A percentile compares a stretch with the other conserved stretches of the same genome.
Evolutionary conservation across 495 filamentous ascomycete species (phyloP).

Genomic region (Daldinia decipiens): DNA sequence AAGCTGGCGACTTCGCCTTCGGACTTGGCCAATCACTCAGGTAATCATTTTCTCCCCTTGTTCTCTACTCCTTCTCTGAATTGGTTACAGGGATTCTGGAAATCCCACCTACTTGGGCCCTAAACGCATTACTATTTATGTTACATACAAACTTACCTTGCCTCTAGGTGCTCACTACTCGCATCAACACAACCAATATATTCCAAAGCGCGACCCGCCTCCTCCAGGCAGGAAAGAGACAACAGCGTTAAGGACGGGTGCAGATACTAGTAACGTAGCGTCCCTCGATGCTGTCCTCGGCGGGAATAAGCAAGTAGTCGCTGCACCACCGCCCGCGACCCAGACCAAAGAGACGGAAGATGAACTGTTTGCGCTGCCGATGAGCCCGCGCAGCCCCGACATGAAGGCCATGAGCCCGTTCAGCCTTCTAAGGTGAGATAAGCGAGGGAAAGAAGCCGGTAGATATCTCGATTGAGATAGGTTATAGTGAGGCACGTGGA

Average conservation of each 20-base stretch:
- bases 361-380: conserved; percentile 80
- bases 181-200: conserved; percentile 26
- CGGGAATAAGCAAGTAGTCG: conserved; percentile 41
- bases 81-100: too few species aligned
- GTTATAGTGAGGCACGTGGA: not conserved
- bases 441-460: not conserved
- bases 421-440: conserved; percentile 54
- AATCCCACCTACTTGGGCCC: not conserved
- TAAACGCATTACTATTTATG: not conserved
- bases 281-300: conserved; percentile 60
- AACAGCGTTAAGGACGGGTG: not conserved
- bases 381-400: conserved; percentile 83
- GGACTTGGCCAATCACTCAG: conserved; percentile 61
- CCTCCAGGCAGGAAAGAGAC: conserved; percentile 61
- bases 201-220: conserved; percentile 53
- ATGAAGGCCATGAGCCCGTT: conserved; percentile 77
- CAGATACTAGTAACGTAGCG: conserved; percentile 42
- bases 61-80: not conserved
- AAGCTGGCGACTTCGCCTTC: conserved; percentile 76
- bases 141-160: conserved; percentile 9
- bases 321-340: conserved; percentile 44
- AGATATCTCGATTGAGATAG: not conserved
- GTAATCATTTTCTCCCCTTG: conserved; percentile 47
- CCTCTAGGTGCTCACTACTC: conserved; percentile 19
- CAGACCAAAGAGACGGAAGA: conserved; percentile 66